Evolutionary conservation across 345 rosid species (phyloP).

Genomic region (Toxicodendron radicans): DNA sequence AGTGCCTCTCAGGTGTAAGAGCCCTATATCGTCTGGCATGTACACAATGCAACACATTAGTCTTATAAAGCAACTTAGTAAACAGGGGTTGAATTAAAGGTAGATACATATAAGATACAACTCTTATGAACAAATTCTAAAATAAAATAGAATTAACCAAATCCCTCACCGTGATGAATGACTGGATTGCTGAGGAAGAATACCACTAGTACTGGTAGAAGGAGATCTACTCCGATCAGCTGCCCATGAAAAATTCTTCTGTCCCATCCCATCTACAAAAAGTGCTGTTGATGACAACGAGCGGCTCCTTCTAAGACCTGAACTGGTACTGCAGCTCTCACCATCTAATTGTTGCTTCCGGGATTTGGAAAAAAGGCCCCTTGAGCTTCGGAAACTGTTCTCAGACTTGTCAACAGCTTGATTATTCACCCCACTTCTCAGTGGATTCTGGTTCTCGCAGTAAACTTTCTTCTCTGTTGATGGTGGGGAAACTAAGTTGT

Average conservation of each 20-base stretch:
- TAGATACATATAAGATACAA: constrained; percentile 2
- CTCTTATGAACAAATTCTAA: not conserved
- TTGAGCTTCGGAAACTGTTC: constrained; percentile 36
- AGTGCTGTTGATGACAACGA: constrained; percentile 74
- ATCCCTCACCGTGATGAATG: constrained; percentile 52
- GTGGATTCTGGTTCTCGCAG: constrained; percentile 40
- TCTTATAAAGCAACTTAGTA: not conserved
- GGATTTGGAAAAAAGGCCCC: constrained; percentile 43
- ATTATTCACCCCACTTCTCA: constrained; percentile 32
- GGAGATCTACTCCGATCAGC: constrained; percentile 49
- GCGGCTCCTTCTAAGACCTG: constrained; percentile 76
- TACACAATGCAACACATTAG: constrained; percentile 14
- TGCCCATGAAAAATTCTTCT: constrained; percentile 31
- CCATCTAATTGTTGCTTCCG: constrained; percentile 48
- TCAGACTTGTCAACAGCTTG: constrained; percentile 40
- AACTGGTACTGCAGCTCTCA: constrained; percentile 33
- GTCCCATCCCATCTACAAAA: constrained; percentile 49
- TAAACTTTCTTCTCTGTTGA: constrained; percentile 47
- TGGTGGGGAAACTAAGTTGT: constrained; percentile 32
- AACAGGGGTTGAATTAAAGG: constrained; percentile 2
- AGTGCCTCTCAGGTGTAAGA: constrained; percentile 55
- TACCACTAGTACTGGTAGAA: constrained; percentile 24
- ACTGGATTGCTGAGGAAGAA: constrained; percentile 32
- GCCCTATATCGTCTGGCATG: constrained; percentile 38
- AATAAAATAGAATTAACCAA: constrained; percentile 7